Evolutionary conservation across 2,329 filamentous ascomycete species (phyloP).

Genomic region (Penicillium sumatraense): DNA sequence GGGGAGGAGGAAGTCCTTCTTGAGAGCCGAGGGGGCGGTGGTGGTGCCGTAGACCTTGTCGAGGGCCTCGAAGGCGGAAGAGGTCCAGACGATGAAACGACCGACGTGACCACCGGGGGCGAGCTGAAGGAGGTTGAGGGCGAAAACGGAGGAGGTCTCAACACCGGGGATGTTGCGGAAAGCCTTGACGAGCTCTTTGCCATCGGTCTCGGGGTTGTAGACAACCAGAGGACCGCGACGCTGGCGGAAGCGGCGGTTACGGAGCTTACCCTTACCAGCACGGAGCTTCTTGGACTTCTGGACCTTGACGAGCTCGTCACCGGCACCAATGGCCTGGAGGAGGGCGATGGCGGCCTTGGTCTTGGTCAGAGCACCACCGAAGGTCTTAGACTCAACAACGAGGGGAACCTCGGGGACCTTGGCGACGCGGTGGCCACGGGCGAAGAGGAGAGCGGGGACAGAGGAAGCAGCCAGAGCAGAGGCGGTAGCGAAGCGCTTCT

Average conservation of each 20-base stretch:
- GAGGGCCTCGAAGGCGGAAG: conserved; percentile 92
- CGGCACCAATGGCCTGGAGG: conserved; percentile 88
- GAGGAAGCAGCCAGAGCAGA: conserved; percentile 97
- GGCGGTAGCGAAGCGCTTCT: conserved; percentile 97
- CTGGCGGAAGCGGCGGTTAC: conserved; percentile 95
- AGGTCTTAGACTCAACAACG: conserved; percentile 88
- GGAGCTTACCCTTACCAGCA: conserved; percentile 98
- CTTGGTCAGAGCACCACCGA: conserved; percentile 81
- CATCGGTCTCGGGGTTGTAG: conserved; percentile 94
- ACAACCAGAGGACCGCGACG: conserved; percentile 97
- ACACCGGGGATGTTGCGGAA: conserved; percentile 99
- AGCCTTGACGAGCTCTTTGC: conserved; percentile 88
- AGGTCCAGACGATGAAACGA: conserved; percentile 99
- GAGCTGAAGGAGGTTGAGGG: conserved; percentile 98
- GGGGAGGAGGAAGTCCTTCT: conserved; percentile 99
- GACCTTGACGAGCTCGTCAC: conserved; percentile 91
- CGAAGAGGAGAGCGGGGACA: conserved; percentile 90
- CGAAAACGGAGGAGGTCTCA: conserved; percentile 91
- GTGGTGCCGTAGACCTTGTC: conserved; percentile 97
- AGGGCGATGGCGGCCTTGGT: conserved; percentile 85
- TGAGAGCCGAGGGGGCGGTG: conserved; percentile 84
- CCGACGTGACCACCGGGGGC: conserved; percentile 98
- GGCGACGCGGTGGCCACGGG: conserved; percentile 94
- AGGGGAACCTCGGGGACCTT: conserved; percentile 95
- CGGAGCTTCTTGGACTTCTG: conserved; percentile 95